Evolutionary conservation across 2,329 filamentous ascomycete species (phyloP).

Genomic region (Calycina marina): DNA sequence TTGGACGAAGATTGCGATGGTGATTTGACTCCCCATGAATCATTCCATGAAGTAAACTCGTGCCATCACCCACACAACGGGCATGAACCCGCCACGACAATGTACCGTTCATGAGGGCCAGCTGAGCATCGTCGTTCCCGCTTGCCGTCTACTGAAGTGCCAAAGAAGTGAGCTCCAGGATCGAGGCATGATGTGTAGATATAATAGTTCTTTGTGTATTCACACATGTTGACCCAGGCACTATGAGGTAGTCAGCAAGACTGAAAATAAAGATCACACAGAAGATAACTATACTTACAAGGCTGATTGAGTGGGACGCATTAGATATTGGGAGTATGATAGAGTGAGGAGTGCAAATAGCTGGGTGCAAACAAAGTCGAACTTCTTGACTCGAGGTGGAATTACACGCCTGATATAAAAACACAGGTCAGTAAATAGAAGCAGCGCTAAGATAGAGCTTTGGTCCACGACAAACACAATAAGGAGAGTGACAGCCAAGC

Average conservation of each 20-base stretch:
- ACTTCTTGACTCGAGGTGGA: background rate
- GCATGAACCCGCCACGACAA: slow-evolving; percentile 51
- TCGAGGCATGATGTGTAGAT: slow-evolving; percentile 59
- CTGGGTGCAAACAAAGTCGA: background rate
- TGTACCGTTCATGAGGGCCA: slow-evolving; percentile 60
- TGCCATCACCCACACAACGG: slow-evolving; percentile 29
- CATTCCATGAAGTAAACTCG: background rate
- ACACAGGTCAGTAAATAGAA: too few relatives aligned
- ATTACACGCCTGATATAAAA: background rate
- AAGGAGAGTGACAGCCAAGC: too few relatives aligned
- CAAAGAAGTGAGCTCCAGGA: slow-evolving; percentile 56
- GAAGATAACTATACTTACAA: too few relatives aligned
- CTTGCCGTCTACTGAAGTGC: slow-evolving; percentile 52
- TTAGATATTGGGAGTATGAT: background rate
- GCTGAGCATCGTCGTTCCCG: slow-evolving; percentile 42
- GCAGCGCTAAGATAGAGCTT: too few relatives aligned
- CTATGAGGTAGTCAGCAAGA: background rate
- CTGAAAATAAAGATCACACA: too few relatives aligned
- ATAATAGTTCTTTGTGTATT: slow-evolving; percentile 63
- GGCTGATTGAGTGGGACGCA: slow-evolving; percentile 1
- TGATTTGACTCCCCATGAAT: too few relatives aligned
- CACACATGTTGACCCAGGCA: slow-evolving; percentile 32
- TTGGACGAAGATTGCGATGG: background rate
- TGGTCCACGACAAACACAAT: too few relatives aligned
- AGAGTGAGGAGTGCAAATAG: background rate